phyloP scores from a whole-genome alignment of 2,329 filamentous ascomycete genomes.

The Mollisiaceae sp. region DNA sequence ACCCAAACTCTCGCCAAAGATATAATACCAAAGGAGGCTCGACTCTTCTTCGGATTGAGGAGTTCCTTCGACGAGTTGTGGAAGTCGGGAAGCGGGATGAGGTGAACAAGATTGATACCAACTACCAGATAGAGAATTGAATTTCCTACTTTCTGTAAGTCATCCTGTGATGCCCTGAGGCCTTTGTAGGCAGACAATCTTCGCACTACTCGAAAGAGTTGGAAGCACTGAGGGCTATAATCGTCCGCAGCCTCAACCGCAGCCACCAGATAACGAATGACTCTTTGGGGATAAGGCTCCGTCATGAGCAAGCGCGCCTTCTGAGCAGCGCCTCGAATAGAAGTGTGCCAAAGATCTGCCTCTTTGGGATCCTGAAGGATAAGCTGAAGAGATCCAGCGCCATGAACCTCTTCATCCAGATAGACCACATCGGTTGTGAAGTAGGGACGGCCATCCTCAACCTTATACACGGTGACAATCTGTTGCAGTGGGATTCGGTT shows the following conservation, averaged over 20 bases:
- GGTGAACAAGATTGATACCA: conserved; percentile 71
- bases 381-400: conserved; percentile 65
- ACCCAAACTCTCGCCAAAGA: conserved; percentile 64
- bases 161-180: conserved; percentile 65
- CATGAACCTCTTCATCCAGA: conserved; percentile 67
- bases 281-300: conserved; percentile 59
- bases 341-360: conserved; percentile 67
- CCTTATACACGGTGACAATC: conserved; percentile 68
- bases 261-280: conserved; percentile 65
- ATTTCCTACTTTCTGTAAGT: conserved; percentile 67
- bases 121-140: conserved; percentile 72
- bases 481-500: conserved; percentile 64
- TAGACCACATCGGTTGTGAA: conserved; percentile 72
- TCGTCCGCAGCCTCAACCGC: conserved; percentile 69
- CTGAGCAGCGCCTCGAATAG: conserved; percentile 64
- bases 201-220: conserved; percentile 71
- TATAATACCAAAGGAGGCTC: conserved; percentile 65
- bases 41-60: conserved; percentile 49
- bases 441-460: conserved; percentile 70
- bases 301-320: conserved; percentile 57
- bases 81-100: conserved; percentile 68
- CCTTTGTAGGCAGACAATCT: conserved; percentile 59
- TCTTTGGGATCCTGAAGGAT: conserved; percentile 69
- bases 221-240: conserved; percentile 70
- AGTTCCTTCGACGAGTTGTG: conserved; percentile 52